These are phyloP conservation scores for Lignosus rhinocerotis DNA, from an alignment of 1,284 basidiomycete genomes.

Conservation along the genomic window DNA sequence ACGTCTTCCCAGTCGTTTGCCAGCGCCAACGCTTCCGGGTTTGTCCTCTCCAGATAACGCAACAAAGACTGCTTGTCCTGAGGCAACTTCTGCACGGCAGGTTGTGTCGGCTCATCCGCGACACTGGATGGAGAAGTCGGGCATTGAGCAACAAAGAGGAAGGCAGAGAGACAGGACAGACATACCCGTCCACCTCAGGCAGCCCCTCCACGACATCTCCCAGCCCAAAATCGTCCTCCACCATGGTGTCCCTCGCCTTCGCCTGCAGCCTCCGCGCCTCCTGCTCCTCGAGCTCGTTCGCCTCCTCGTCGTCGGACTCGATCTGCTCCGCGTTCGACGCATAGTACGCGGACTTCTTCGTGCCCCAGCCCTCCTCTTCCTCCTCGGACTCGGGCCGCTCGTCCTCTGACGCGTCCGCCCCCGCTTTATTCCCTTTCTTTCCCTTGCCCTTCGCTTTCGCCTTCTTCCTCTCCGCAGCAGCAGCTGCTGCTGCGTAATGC, in stretches of 20 bases:
- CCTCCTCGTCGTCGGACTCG: constrained; percentile 86
- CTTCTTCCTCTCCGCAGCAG: constrained; percentile 34
- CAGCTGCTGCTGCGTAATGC: constrained; percentile 5
- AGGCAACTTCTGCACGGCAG: constrained; percentile 37
- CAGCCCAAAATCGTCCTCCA: constrained; percentile 85
- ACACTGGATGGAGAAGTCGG: constrained; percentile 27
- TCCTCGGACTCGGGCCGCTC: constrained; percentile 46
- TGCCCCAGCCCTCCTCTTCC: constrained; percentile 77
- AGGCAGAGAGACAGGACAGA: constrained; percentile 17
- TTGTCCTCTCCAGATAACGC: constrained; percentile 76
- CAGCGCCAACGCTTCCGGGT: constrained; percentile 76
- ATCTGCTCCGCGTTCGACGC: constrained; percentile 79
- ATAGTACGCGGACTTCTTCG: constrained; percentile 78
- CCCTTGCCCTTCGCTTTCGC: constrained; percentile 38
- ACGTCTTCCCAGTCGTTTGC: constrained; percentile 78
- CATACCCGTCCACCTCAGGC: constrained; percentile 44
- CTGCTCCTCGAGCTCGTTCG: constrained; percentile 83
- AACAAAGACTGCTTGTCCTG: constrained; percentile 67
- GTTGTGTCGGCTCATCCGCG: constrained; percentile 37
- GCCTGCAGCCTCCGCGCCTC: constrained; percentile 83
- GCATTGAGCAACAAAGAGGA: neutral
- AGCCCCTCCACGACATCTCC: constrained; percentile 57
- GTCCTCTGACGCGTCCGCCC: constrained; percentile 31
- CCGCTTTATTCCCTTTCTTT: constrained; percentile 39
- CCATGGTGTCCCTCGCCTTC: constrained; percentile 72